Evolutionary conservation across 2,329 filamentous ascomycete species (phyloP), one percentile per base, ranked within the genome.

Genomic region (Diplodia scrobiculata): DNA sequence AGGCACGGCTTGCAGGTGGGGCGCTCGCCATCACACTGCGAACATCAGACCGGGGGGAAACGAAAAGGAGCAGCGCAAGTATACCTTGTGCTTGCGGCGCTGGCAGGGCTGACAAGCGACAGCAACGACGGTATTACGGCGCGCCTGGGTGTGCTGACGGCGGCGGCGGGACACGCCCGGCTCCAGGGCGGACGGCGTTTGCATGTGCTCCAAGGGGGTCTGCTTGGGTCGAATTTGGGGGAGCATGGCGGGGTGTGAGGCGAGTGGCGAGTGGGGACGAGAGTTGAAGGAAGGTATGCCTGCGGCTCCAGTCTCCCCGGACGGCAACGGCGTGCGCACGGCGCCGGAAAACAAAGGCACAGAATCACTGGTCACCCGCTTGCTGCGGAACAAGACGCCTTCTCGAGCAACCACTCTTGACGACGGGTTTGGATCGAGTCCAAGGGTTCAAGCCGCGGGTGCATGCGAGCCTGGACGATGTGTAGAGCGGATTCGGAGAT

Each of bases 21-120:
- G 14, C 69, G 62, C 27, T n/a, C 25, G 3, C 69, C 69, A 41
- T 70, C 66, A 52, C 69, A 70, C 68, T 60, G 25, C 11, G 17
- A 45, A 17, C 9, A 6, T 41, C 13, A 29, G 53, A 21, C 62
- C 7, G 41, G 25, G 11, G 11, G 36, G 5, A 48, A 6, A 29
- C 29, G 13, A 17, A 36, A 2, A 45, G 25, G 36, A 9, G 3
- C 9, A 38, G 32, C n/a, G 80, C 25, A 32, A 32, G 50, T 50
- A 11, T 11, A 65, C 66, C 66, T 68, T 68, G 41, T 52, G 48
- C 38, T 68, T 68, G 17, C 67, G 65, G 25, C 66, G 65, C 29
- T 67, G 67, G 36, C 67, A 68, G 6, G 67, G 59, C 34, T 45
- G 53, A 29, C 67, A 68, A 53, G 67, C 67, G 32, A 68, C 64